These are phyloP conservation scores for Candida dajiaensis DNA, from an alignment of 805 yeast genomes.

Conservation along the genomic window DNA sequence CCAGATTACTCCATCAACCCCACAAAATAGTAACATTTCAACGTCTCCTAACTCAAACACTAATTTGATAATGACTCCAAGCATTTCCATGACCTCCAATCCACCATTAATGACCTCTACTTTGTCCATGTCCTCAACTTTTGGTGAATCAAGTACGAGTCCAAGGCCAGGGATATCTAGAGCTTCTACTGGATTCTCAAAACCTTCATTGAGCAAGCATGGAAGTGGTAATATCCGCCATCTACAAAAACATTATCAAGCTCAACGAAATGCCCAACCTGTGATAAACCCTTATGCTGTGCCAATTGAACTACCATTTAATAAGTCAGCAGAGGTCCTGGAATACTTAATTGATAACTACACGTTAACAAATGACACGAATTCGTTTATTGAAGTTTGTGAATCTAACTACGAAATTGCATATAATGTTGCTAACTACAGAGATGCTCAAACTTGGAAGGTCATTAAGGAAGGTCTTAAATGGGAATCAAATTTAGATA, in stretches of 20 bases:
- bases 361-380: conserved; percentile 37
- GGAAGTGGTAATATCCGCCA: conserved; percentile 6
- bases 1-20: neutral
- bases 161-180: conserved; percentile 24
- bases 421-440: conserved; percentile 38
- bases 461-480: conserved; percentile 44
- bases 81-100: neutral
- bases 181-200: conserved; percentile 11
- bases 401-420: conserved; percentile 55
- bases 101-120: conserved; percentile 4
- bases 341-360: conserved; percentile 42
- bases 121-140: conserved; percentile 5
- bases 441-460: conserved; percentile 63
- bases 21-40: conserved; percentile 2
- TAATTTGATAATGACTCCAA: neutral
- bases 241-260: conserved; percentile 1
- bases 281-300: conserved; percentile 19
- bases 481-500: conserved; percentile 23
- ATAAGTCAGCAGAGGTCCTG: conserved; percentile 28
- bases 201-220: conserved; percentile 16
- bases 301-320: conserved; percentile 22
- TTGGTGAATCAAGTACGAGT: conserved; percentile 8
- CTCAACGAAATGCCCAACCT: conserved; percentile 7
- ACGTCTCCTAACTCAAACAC: conserved; percentile 13
- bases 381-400: conserved; percentile 38